Percentiles rank a stretch among this genome's conserved stretches.
These are phyloP conservation scores for Plasmodium malariae DNA, from an alignment of 169 alveolate genomes.

Conservation along the genomic window DNA sequence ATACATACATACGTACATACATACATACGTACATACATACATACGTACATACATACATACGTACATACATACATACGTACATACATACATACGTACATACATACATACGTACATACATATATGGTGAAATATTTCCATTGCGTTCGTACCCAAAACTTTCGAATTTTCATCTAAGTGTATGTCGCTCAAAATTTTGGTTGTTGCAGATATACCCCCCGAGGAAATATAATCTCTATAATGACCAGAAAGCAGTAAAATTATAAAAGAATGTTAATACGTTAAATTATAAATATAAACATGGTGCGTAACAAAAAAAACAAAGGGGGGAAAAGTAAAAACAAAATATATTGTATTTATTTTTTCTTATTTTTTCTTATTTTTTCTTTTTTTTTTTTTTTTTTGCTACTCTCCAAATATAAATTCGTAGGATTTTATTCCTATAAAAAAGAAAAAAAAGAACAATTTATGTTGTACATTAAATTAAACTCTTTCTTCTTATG, in stretches of 20 bases:
- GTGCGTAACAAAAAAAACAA: neutral
- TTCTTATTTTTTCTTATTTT: neutral
- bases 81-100: neutral
- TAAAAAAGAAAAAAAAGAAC: neutral
- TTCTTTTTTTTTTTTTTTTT: neutral
- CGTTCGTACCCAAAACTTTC: slow-evolving; percentile 32
- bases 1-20: too few relatives aligned
- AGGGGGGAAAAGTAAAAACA: neutral
- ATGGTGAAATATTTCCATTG: neutral
- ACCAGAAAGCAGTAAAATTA: neutral
- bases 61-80: too few relatives aligned
- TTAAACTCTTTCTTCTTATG: too few relatives aligned
- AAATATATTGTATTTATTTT: neutral
- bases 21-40: too few relatives aligned
- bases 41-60: too few relatives aligned
- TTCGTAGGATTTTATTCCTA: slow-evolving; percentile 47
- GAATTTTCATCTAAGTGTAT: slow-evolving; percentile 40
- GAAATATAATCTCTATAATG: slow-evolving; percentile 40
- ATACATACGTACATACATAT: neutral
- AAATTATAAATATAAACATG: neutral
- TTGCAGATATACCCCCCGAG: slow-evolving; percentile 45
- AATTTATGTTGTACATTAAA: too few relatives aligned
- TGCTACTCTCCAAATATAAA: slow-evolving; percentile 63
- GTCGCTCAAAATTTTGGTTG: slow-evolving; percentile 49
- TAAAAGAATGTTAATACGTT: too few relatives aligned